phyloP scores from a whole-genome alignment of 192 early-diverging fungal genomes.

The Phycomyces blakesleeanus region DNA sequence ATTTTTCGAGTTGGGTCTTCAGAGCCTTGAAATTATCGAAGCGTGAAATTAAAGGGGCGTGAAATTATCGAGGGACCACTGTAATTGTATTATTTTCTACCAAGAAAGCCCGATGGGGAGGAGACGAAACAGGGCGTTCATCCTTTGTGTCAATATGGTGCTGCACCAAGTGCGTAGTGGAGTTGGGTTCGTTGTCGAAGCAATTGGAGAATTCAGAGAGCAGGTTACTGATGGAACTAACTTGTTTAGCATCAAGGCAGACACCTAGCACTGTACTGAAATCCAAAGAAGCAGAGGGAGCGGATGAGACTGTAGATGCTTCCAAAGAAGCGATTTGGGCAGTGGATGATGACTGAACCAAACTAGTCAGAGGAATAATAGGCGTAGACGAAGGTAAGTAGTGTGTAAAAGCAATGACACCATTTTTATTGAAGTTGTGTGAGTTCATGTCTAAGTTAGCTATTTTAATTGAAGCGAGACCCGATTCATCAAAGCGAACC shows the following conservation, averaged over 20 bases:
- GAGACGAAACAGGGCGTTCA: not conserved
- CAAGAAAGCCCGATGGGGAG: slow-evolving; percentile 18
- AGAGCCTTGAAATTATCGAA: too few relatives aligned
- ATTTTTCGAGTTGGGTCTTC: too few relatives aligned
- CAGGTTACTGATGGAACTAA: too few relatives aligned
- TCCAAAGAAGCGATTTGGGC: too few relatives aligned
- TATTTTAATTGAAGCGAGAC: not conserved
- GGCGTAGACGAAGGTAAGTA: not conserved
- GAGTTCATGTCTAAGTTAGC: not conserved
- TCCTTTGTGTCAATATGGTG: slow-evolving; percentile 1
- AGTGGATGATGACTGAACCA: too few relatives aligned
- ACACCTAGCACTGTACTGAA: too few relatives aligned
- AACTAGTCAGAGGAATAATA: too few relatives aligned
- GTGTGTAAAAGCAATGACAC: not conserved
- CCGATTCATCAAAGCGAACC: not conserved
- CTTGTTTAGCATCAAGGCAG: too few relatives aligned
- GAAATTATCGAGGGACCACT: too few relatives aligned
- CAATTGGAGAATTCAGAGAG: not conserved
- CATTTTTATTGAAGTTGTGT: not conserved
- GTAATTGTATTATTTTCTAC: slow-evolving; percentile 15
- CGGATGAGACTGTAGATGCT: too few relatives aligned
- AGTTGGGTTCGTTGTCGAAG: not conserved
- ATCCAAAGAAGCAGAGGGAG: too few relatives aligned
- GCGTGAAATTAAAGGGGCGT: too few relatives aligned
- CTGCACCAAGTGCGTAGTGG: not conserved